phyloP scores from a whole-genome alignment of 2,329 filamentous ascomycete genomes.

The Canariomyces notabilis region DNA sequence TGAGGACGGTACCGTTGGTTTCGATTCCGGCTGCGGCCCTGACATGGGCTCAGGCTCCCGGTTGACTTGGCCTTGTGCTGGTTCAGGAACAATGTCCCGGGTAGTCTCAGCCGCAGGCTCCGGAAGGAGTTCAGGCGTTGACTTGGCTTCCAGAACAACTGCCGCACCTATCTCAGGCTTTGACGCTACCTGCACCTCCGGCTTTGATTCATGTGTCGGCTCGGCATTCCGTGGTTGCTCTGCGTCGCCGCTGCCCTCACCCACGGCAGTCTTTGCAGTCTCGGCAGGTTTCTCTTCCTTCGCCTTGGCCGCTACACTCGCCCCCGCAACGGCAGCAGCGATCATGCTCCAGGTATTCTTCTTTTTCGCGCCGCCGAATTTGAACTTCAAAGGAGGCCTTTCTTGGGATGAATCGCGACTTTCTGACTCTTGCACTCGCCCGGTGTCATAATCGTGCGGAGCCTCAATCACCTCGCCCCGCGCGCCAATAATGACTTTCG shows the following conservation, averaged over 20 bases:
- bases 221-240: conserved; percentile 7
- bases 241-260: conserved; percentile 2
- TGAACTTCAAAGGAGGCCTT: conserved; percentile 10
- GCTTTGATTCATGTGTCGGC: background rate
- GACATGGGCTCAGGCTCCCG: conserved; percentile 1
- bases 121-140: background rate
- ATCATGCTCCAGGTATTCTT: conserved; percentile 46
- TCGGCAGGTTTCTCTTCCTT: conserved; percentile 13
- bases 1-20: conserved; percentile 6
- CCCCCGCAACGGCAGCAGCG: conserved; percentile 45
- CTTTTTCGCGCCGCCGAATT: conserved; percentile 9
- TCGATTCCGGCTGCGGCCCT: conserved; percentile 1
- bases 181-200: background rate
- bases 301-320: conserved; percentile 18
- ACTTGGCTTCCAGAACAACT: background rate
- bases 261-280: conserved; percentile 9
- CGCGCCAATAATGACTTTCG: conserved; percentile 34
- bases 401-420: conserved; percentile 42
- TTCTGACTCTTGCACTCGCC: conserved; percentile 41
- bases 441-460: conserved; percentile 32
- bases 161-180: background rate
- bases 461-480: conserved; percentile 40
- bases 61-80: background rate
- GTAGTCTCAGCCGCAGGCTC: background rate
- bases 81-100: background rate